These are phyloP conservation scores for Phytophthora palmivora DNA, from an alignment of 352 stramenopile genomes.

Conservation along the genomic window DNA sequence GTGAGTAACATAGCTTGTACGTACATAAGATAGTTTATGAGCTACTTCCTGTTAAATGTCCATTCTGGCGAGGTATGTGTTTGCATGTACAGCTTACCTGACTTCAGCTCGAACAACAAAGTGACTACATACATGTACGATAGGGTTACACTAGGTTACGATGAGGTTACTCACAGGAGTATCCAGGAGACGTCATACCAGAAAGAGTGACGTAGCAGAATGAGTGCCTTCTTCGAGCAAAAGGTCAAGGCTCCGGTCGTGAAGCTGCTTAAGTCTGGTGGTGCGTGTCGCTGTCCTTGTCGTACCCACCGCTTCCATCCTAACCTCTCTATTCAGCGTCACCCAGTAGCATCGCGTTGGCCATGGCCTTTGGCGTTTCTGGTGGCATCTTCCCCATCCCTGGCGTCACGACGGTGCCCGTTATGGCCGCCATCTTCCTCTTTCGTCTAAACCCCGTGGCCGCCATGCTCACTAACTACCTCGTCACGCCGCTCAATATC, in stretches of 20 bases:
- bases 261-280: conserved; percentile 77
- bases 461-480: conserved; percentile 86
- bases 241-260: conserved; percentile 78
- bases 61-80: no score
- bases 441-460: conserved; percentile 84
- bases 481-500: conserved; percentile 83
- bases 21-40: no score
- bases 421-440: conserved; percentile 80
- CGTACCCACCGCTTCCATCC: background rate
- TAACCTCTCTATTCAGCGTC: conserved; percentile 51
- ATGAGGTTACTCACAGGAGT: background rate
- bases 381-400: conserved; percentile 84
- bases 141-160: background rate
- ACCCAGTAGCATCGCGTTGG: conserved; percentile 72
- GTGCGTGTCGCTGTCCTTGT: conserved; percentile 30
- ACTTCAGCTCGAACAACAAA: no score
- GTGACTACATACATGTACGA: background rate
- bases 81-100: no score
- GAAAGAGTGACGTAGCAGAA: conserved; percentile 19
- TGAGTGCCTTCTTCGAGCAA: conserved; percentile 62
- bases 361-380: conserved; percentile 82
- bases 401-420: conserved; percentile 72
- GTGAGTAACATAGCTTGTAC: no score
- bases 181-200: conserved; percentile 14
- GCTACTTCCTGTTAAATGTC: no score